Conservation (phyloP, 2,329 filamentous ascomycete species). For the Tolypocladium ophioglossoides region DNA sequence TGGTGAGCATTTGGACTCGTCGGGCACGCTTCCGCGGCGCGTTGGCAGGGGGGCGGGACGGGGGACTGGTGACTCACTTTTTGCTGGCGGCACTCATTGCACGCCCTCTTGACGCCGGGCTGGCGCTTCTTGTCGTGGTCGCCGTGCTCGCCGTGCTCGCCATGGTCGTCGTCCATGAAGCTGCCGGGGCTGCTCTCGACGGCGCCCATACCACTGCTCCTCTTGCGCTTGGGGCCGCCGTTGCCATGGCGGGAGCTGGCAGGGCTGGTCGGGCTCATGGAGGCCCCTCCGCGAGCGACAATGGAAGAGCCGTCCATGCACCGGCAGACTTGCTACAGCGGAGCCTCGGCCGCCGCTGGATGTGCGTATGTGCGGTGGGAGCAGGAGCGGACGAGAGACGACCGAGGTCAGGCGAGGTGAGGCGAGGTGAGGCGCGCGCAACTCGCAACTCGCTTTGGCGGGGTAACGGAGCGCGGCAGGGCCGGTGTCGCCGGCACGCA, state of each 20-base stretch:
- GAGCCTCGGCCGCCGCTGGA: slow-evolving; percentile 5
- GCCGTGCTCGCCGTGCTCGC: slow-evolving; percentile 37
- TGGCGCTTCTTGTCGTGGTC: slow-evolving; percentile 52
- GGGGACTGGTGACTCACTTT: slow-evolving; percentile 45
- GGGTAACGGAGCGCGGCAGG: slow-evolving; percentile 10
- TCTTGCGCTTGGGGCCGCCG: slow-evolving; percentile 46
- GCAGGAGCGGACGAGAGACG: slow-evolving; percentile 5
- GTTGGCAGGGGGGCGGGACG: slow-evolving; percentile 11
- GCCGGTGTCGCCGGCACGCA: not conserved
- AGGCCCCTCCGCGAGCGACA: slow-evolving; percentile 34
- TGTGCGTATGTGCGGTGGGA: not conserved
- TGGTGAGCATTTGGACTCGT: not conserved
- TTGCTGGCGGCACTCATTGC: slow-evolving; percentile 77
- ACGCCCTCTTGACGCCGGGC: slow-evolving; percentile 66
- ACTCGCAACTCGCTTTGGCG: slow-evolving; percentile 2
- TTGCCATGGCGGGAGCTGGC: slow-evolving; percentile 41
- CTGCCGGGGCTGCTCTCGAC: slow-evolving; percentile 54
- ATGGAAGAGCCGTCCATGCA: slow-evolving; percentile 39
- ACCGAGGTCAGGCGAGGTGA: slow-evolving; percentile 6
- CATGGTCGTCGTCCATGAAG: slow-evolving; percentile 37
- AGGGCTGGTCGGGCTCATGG: slow-evolving; percentile 45
- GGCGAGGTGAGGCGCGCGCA: not conserved
- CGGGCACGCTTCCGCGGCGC: not conserved
- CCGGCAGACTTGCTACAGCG: slow-evolving; percentile 10
- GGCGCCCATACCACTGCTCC: slow-evolving; percentile 36